phyloP scores from a whole-genome alignment of 2,329 filamentous ascomycete species.

The Cercospora sp. region DNA sequence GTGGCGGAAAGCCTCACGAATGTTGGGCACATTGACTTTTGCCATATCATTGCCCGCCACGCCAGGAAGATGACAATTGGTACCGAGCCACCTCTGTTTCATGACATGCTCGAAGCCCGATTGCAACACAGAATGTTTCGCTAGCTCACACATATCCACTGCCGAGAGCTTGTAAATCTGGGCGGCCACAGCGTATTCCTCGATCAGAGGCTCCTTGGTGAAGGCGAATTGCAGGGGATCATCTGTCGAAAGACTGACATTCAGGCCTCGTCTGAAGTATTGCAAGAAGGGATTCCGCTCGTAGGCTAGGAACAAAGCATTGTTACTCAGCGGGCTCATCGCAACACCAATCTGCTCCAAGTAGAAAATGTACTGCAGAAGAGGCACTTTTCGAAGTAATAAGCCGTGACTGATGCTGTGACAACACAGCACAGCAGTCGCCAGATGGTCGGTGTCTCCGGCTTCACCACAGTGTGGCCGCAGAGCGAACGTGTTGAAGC shows the following conservation, averaged over 20 bases:
- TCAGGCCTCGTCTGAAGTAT: constrained; percentile 92
- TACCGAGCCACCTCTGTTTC: constrained; percentile 89
- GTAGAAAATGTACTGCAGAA: constrained; percentile 96
- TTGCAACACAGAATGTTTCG: constrained; percentile 92
- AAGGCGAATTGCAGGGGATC: constrained; percentile 98
- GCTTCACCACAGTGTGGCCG: constrained; percentile 96
- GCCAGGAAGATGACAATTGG: constrained; percentile 73
- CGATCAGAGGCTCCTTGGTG: constrained; percentile 95
- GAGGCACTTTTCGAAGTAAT: constrained; percentile 85
- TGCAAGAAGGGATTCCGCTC: constrained; percentile 94
- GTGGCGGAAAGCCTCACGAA: constrained; percentile 84
- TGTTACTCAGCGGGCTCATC: constrained; percentile 99
- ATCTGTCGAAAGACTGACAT: constrained; percentile 94
- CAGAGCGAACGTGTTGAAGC: constrained; percentile 93
- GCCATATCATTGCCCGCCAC: constrained; percentile 86
- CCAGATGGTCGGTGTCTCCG: constrained; percentile 93
- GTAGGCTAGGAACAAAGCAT: constrained; percentile 92
- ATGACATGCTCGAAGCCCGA: constrained; percentile 87
- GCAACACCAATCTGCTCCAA: constrained; percentile 97
- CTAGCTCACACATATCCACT: constrained; percentile 97
- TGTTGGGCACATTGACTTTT: constrained; percentile 94
- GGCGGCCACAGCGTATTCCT: constrained; percentile 95
- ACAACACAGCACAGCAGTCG: constrained; percentile 85
- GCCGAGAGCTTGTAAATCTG: constrained; percentile 98
- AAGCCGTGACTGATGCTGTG: constrained; percentile 97